Evolutionary conservation across 306 rosid genomes (phyloP).

Genomic region (Vicia sativa): DNA sequence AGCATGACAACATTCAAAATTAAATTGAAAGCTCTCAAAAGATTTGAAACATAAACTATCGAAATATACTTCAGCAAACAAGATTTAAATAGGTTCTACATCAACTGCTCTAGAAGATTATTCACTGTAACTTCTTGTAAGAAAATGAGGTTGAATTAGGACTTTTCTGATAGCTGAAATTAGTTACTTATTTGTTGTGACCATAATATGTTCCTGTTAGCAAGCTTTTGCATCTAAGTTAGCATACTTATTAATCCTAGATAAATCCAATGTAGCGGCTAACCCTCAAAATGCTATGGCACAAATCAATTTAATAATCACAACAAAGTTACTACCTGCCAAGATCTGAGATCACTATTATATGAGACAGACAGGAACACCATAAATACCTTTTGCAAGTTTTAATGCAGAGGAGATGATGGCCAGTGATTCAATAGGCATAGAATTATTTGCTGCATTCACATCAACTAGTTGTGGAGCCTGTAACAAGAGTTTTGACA

Average conservation of each 20-base stretch:
- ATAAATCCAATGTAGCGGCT: background rate
- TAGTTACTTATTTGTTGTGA: background rate
- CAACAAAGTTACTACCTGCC: conserved; percentile 20
- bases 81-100: conserved; percentile 22
- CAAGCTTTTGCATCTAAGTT: background rate
- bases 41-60: conserved; percentile 15
- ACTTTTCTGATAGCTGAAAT: conserved; percentile 19
- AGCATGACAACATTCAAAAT: conserved; percentile 27
- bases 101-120: conserved; percentile 7
- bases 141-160: conserved; percentile 30
- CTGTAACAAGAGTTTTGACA: conserved; percentile 55
- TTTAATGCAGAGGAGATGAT: conserved; percentile 62
- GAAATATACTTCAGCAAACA: conserved; percentile 12
- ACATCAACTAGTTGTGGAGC: conserved; percentile 69
- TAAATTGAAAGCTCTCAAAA: conserved; percentile 29
- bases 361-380: conserved; percentile 14
- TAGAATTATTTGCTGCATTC: conserved; percentile 74
- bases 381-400: conserved; percentile 62
- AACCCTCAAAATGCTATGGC: background rate
- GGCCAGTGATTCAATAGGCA: conserved; percentile 65
- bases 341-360: conserved; percentile 28
- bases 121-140: background rate
- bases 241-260: conserved; percentile 4
- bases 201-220: conserved; percentile 8
- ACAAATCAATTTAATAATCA: conserved; percentile 26